phyloP scores from a whole-genome alignment of 805 yeast species.

The Huiozyma naganishii region DNA sequence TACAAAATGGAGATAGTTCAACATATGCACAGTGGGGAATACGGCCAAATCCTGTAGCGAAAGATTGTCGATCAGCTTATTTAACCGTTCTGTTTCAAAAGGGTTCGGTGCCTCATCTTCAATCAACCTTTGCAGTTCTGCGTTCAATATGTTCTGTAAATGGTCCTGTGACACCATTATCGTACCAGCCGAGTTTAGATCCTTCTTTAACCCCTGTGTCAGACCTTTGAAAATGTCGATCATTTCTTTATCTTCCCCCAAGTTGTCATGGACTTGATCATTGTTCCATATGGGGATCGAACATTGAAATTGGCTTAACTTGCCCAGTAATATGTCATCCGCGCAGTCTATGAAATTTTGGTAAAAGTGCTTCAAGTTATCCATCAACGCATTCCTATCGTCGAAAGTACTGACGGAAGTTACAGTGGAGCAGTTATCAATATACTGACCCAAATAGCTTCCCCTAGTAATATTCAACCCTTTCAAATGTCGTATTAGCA shows the following conservation, averaged over 20 bases:
- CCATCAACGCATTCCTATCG: slow-evolving; percentile 2
- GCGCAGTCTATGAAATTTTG: too few relatives aligned
- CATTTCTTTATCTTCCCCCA: slow-evolving; percentile 7
- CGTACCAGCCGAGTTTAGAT: background rate
- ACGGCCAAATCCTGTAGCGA: slow-evolving; percentile 16
- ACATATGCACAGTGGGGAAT: slow-evolving; percentile 19
- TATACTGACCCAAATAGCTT: slow-evolving; percentile 14
- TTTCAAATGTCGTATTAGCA: slow-evolving; percentile 1
- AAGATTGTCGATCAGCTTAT: slow-evolving; percentile 1
- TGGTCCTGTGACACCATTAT: slow-evolving; percentile 10
- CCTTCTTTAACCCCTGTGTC: background rate
- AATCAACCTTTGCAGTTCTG: slow-evolving; percentile 9
- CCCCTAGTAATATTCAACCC: slow-evolving; percentile 4
- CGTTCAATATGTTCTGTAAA: slow-evolving; percentile 17
- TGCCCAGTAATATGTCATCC: too few relatives aligned
- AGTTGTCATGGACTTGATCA: background rate
- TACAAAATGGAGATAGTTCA: slow-evolving; percentile 13
- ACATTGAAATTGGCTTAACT: too few relatives aligned
- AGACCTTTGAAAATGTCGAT: slow-evolving; percentile 2
- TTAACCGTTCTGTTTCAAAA: background rate
- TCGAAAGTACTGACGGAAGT: slow-evolving; percentile 12
- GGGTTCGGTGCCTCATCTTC: background rate
- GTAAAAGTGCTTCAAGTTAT: background rate
- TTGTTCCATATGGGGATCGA: too few relatives aligned
- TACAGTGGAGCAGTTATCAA: slow-evolving; percentile 7